Evolutionary conservation across 352 stramenopile genomes (phyloP).

Genomic region (Globisporangium nagaii): DNA sequence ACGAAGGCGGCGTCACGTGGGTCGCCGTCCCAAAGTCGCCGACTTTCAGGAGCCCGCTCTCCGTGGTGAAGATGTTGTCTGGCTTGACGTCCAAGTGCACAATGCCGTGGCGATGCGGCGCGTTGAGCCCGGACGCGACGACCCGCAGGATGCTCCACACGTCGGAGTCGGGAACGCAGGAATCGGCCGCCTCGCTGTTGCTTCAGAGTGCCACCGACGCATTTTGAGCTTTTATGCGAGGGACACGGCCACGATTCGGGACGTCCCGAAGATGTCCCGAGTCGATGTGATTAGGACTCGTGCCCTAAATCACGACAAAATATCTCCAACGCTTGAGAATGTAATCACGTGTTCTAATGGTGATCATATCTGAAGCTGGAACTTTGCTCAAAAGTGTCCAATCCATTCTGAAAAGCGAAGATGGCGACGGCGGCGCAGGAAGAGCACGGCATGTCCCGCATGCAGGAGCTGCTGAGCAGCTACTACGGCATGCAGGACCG

Average conservation of each 20-base stretch:
- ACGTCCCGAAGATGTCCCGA: no score
- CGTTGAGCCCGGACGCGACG: conserved; percentile 67
- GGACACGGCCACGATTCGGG: no score
- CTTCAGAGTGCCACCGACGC: no score
- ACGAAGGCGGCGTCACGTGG: conserved; percentile 25
- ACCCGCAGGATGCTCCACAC: conserved; percentile 80
- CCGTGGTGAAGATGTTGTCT: conserved; percentile 92
- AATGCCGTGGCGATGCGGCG: conserved; percentile 86
- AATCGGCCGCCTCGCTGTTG: no score
- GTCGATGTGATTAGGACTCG: no score
- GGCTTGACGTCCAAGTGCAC: conserved; percentile 97
- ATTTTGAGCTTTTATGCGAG: no score
- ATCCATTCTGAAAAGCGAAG: no score
- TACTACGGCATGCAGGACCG: conserved; percentile 83
- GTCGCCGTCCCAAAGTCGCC: conserved; percentile 93
- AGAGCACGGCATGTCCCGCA: conserved; percentile 70
- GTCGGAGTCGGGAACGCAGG: conserved; percentile 42
- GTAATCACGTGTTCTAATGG: no score
- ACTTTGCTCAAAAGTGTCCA: no score
- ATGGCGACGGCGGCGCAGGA: conserved; percentile 25
- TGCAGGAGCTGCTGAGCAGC: conserved; percentile 86
- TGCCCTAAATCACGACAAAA: no score
- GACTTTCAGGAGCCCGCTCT: conserved; percentile 67
- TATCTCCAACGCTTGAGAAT: no score
- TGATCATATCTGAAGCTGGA: no score